Conservation (phyloP, 768 basidiomycete species). For the Amanita pallidorosea region DNA sequence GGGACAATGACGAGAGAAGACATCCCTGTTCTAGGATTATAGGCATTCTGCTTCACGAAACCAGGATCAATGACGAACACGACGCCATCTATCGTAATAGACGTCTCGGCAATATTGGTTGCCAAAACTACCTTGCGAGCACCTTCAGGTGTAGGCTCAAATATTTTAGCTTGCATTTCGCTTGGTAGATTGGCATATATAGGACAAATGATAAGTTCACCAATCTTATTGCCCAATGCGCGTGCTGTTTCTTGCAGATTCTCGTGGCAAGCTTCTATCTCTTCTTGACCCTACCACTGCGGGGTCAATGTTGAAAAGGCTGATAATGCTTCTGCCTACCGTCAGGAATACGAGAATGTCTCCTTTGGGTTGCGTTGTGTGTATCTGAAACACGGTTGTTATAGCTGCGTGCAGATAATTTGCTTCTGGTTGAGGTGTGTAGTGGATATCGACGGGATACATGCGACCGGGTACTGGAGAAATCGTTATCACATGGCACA, state of each 20-base stretch:
- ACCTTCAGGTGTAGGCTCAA: constrained; percentile 95
- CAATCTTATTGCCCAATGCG: constrained; percentile 91
- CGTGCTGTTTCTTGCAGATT: constrained; percentile 92
- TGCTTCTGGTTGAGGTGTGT: constrained; percentile 98
- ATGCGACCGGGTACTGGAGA: constrained; percentile 84
- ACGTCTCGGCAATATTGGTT: constrained; percentile 99
- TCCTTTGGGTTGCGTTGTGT: constrained; percentile 95
- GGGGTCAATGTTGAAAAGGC: constrained; percentile 4
- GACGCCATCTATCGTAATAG: constrained; percentile 98
- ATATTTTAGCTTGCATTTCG: constrained; percentile 99
- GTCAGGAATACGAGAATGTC: constrained; percentile 98
- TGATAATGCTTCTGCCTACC: constrained; percentile 28
- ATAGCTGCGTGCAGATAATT: constrained; percentile 98
- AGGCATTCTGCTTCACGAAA: constrained; percentile 98
- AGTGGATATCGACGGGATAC: constrained; percentile 97
- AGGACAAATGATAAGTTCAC: constrained; percentile 90
- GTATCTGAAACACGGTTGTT: constrained; percentile 98
- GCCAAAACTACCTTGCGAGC: constrained; percentile 96
- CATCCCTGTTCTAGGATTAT: constrained; percentile 98
- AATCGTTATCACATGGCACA: not conserved
- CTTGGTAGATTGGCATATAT: constrained; percentile 99
- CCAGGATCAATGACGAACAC: constrained; percentile 99
- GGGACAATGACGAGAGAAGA: constrained; percentile 93
- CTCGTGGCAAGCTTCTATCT: constrained; percentile 96
- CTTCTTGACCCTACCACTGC: constrained; percentile 82